A percentile compares a stretch with the other conserved stretches of the same genome.
These are phyloP conservation scores for Alloascoidea africana DNA, from an alignment of 805 yeast genomes.

Conservation along the genomic window DNA sequence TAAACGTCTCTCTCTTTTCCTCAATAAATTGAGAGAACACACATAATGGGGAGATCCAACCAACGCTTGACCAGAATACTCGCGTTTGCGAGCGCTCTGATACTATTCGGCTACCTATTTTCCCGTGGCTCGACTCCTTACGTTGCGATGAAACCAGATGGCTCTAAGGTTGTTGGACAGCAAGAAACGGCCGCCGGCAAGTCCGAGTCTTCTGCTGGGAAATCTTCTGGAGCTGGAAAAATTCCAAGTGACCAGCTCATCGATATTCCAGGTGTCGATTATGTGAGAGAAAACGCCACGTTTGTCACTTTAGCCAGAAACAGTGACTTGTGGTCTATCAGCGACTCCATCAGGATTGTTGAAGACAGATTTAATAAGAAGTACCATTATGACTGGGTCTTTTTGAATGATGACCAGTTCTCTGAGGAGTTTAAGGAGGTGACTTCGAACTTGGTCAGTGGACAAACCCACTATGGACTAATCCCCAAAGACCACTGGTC, in stretches of 20 bases:
- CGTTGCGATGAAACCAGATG: background rate
- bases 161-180: background rate
- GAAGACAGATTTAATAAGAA: conserved; percentile 82
- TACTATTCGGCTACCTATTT: background rate
- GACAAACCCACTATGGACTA: conserved; percentile 60
- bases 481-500: conserved; percentile 84
- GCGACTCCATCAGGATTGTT: conserved; percentile 54
- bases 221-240: background rate
- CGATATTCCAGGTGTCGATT: background rate
- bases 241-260: too few relatives aligned
- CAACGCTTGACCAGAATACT: background rate
- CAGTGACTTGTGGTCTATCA: conserved; percentile 45
- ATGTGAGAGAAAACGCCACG: conserved; percentile 45
- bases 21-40: background rate
- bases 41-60: background rate
- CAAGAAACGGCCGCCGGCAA: background rate
- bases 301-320: conserved; percentile 73
- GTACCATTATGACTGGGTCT: conserved; percentile 88
- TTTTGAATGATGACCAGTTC: conserved; percentile 78
- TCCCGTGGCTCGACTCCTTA: background rate
- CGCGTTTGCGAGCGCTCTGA: background rate
- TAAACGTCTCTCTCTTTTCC: background rate
- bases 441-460: conserved; percentile 57
- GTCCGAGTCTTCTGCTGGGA: background rate
- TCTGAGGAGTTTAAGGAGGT: conserved; percentile 62